Conservation (phyloP, 108 stramenopile genomes). For the Chaetoceros tenuissimus region DNA sequence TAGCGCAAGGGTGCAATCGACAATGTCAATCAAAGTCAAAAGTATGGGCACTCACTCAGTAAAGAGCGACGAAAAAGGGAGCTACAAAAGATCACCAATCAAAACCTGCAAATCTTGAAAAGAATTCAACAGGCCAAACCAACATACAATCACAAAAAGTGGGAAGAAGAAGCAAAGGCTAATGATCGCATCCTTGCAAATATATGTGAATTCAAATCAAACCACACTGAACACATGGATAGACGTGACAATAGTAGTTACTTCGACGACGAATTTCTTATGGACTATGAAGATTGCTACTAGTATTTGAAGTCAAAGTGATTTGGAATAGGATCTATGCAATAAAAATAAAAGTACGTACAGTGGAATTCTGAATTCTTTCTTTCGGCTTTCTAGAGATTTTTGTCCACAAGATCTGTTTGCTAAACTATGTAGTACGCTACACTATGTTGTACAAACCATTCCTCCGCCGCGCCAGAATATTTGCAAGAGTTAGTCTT, state of each 20-base stretch:
- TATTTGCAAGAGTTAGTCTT: no score
- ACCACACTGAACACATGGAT: constrained; percentile 1
- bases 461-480: no score
- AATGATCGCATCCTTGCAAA: constrained; percentile 55
- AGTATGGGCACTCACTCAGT: constrained; percentile 46
- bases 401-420: no score
- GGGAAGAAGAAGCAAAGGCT: constrained; percentile 67
- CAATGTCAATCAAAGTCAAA: constrained; percentile 29
- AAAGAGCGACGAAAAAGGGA: constrained; percentile 60
- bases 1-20: constrained; percentile 51
- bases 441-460: no score
- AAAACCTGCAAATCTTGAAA: constrained; percentile 58
- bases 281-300: background rate
- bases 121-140: constrained; percentile 61
- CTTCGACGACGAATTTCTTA: background rate
- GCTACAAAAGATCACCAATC: constrained; percentile 69
- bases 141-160: constrained; percentile 62
- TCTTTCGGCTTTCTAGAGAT: no score
- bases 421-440: no score
- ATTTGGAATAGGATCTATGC: no score
- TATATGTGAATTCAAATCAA: constrained; percentile 59
- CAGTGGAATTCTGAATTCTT: no score
- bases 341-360: no score
- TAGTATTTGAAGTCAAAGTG: no score
- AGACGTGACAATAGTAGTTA: no score